phyloP scores from a whole-genome alignment of 352 stramenopile species.

The Aphanomyces cochlioides region DNA sequence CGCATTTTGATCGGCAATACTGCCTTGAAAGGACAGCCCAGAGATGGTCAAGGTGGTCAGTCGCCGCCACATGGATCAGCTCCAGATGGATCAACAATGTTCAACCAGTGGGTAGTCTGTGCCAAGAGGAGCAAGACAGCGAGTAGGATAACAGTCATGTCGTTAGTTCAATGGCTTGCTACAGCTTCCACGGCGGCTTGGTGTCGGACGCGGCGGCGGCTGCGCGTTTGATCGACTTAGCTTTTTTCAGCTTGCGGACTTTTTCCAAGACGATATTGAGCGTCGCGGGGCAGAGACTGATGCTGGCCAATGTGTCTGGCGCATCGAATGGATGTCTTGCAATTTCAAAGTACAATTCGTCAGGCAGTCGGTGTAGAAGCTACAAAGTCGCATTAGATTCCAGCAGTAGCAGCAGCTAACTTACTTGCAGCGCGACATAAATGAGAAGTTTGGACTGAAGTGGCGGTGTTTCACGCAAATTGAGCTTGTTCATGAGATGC shows the following conservation, averaged over 20 bases:
- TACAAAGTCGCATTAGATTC: conserved; percentile 30
- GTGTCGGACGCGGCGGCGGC: conserved; percentile 3
- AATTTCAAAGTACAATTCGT: conserved; percentile 84
- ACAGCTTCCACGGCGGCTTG: conserved; percentile 30
- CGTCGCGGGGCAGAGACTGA: conserved; percentile 12
- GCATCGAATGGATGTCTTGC: conserved; percentile 75
- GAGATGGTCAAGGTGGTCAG: too few relatives aligned
- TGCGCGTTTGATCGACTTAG: background rate
- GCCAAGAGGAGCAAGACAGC: too few relatives aligned
- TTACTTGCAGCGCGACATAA: conserved; percentile 71
- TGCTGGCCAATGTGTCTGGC: conserved; percentile 41
- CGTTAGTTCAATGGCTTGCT: background rate
- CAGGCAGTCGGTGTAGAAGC: conserved; percentile 79
- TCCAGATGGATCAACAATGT: too few relatives aligned
- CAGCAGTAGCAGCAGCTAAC: conserved; percentile 3
- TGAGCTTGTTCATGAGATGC: conserved; percentile 87
- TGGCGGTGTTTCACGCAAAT: conserved; percentile 70
- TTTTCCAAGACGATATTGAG: conserved; percentile 28
- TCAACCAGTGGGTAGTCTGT: too few relatives aligned
- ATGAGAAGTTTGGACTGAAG: conserved; percentile 82
- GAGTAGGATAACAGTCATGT: too few relatives aligned
- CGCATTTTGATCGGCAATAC: too few relatives aligned
- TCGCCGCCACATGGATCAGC: too few relatives aligned
- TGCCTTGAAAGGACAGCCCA: too few relatives aligned
- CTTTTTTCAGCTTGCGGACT: conserved; percentile 24